These are phyloP conservation scores for Starmerella ratchasimensis DNA, from an alignment of 805 yeast genomes.

Conservation along the genomic window DNA sequence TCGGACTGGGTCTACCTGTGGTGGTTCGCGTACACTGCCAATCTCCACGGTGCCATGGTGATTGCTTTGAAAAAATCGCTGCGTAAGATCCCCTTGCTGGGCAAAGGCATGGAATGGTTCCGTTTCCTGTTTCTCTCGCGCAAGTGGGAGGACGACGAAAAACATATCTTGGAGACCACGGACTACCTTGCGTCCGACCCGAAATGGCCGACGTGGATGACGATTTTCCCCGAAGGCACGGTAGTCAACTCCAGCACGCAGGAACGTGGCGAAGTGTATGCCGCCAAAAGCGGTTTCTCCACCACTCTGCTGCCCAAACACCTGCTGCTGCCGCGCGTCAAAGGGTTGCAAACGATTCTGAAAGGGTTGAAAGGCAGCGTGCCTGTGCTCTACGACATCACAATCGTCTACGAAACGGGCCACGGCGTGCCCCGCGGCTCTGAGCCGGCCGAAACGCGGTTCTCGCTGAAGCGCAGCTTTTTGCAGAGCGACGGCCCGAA, in stretches of 20 bases:
- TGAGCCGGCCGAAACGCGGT: conserved; percentile 61
- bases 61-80: conserved; percentile 72
- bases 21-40: conserved; percentile 65
- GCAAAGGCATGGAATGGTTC: conserved; percentile 72
- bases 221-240: conserved; percentile 92
- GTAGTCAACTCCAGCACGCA: conserved; percentile 59
- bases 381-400: conserved; percentile 59
- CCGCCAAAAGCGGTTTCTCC: conserved; percentile 33
- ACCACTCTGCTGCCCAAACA: conserved; percentile 32
- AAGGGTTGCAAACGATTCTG: conserved; percentile 63
- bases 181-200: conserved; percentile 23
- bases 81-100: conserved; percentile 55
- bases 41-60: conserved; percentile 48
- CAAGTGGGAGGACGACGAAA: conserved; percentile 70
- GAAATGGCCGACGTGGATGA: conserved; percentile 49
- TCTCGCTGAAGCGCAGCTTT: conserved; percentile 49
- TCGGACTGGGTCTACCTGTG: conserved; percentile 88
- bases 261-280: conserved; percentile 42
- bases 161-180: conserved; percentile 9
- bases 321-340: conserved; percentile 65
- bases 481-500: conserved; percentile 61
- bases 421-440: conserved; percentile 33
- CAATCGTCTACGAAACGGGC: conserved; percentile 64
- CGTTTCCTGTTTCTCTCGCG: conserved; percentile 69
- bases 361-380: conserved; percentile 32